These are phyloP conservation scores for Solanum boliviense DNA, from an alignment of 257 asterid species.

Conservation along the genomic window DNA sequence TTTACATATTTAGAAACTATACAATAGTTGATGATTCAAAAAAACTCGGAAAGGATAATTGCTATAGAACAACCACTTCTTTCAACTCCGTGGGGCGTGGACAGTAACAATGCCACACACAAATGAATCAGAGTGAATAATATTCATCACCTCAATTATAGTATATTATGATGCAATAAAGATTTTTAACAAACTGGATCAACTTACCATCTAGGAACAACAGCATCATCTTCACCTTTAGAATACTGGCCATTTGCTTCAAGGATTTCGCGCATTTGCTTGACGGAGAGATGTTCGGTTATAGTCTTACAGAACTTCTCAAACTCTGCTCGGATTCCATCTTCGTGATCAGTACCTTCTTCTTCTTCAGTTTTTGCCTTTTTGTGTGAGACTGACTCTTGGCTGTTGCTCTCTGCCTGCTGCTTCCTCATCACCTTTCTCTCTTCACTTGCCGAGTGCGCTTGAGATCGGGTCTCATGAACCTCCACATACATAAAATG, in stretches of 20 bases:
- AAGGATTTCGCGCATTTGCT: slow-evolving; percentile 69
- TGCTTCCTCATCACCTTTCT: slow-evolving; percentile 54
- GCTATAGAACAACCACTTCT: neutral
- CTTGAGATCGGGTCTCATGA: slow-evolving; percentile 44
- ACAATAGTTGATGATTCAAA: neutral
- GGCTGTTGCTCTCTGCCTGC: slow-evolving; percentile 43
- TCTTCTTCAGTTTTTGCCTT: slow-evolving; percentile 38
- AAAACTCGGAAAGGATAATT: neutral
- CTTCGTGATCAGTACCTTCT: neutral
- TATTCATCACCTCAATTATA: neutral
- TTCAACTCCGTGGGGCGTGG: neutral
- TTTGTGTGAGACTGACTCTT: slow-evolving; percentile 28
- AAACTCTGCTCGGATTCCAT: slow-evolving; percentile 32
- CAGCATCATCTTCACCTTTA: slow-evolving; percentile 49
- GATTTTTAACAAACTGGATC: neutral
- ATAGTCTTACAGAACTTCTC: slow-evolving; percentile 52
- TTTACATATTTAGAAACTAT: neutral
- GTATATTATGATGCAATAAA: neutral
- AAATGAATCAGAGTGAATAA: neutral
- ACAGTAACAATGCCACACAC: neutral
- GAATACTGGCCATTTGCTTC: slow-evolving; percentile 63
- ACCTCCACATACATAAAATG: slow-evolving; percentile 19
- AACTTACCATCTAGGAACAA: slow-evolving; percentile 71
- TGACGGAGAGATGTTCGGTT: slow-evolving; percentile 45
- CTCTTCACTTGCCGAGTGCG: slow-evolving; percentile 32